These are phyloP conservation scores for Dryadomyces sulphureus DNA, from an alignment of 2,329 filamentous ascomycete genomes.

Conservation along the genomic window DNA sequence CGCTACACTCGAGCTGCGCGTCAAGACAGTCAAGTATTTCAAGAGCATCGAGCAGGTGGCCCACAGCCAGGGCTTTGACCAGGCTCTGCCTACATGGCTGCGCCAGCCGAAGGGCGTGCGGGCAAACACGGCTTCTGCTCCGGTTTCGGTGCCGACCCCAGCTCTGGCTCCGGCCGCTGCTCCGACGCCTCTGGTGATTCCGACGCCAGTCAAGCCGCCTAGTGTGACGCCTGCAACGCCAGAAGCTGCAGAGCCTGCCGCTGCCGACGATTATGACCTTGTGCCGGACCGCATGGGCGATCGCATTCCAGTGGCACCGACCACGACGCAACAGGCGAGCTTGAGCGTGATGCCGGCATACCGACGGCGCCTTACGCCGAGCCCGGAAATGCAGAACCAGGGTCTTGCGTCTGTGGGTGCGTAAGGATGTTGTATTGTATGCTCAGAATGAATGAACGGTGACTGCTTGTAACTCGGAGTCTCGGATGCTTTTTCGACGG, in stretches of 20 bases:
- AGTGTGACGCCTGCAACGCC: slow-evolving; percentile 22
- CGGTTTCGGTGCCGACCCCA: slow-evolving; percentile 27
- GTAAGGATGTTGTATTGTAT: background rate
- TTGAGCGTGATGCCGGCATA: slow-evolving; percentile 9
- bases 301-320: slow-evolving; percentile 27
- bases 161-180: slow-evolving; percentile 14
- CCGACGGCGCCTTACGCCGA: slow-evolving; percentile 28
- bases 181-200: slow-evolving; percentile 5
- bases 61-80: slow-evolving; percentile 27
- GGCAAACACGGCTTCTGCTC: background rate
- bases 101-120: slow-evolving; percentile 22
- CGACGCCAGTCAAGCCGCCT: slow-evolving; percentile 6
- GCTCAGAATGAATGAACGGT: too few species aligned
- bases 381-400: slow-evolving; percentile 26
- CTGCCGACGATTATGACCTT: slow-evolving; percentile 33
- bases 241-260: slow-evolving; percentile 13
- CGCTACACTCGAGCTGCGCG: slow-evolving; percentile 46
- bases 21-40: slow-evolving; percentile 52
- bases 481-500: too few species aligned
- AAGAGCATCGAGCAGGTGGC: slow-evolving; percentile 45
- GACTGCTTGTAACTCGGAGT: too few species aligned
- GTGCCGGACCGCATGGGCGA: slow-evolving; percentile 49
- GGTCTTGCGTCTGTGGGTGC: background rate
- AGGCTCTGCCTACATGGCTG: slow-evolving; percentile 35
- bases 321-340: background rate